Evolutionary conservation across 2,329 filamentous ascomycete species (phyloP).

Genomic region (Ilyonectria robusta): DNA sequence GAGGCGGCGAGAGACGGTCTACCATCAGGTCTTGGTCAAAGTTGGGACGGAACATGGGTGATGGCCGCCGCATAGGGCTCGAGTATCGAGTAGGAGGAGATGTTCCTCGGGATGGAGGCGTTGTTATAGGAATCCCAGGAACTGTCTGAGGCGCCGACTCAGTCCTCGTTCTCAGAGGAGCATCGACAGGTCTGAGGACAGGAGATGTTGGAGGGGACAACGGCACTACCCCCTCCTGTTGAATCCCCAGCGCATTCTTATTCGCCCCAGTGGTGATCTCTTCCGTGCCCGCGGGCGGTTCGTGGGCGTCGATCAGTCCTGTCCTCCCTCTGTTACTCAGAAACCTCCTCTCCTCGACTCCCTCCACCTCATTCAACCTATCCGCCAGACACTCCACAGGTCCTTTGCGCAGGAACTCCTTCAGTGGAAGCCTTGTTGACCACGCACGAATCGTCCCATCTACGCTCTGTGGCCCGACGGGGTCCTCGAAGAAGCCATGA

Average conservation of each 20-base stretch:
- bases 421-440: conserved; percentile 64
- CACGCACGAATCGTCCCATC: conserved; percentile 63
- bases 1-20: conserved; percentile 55
- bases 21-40: conserved; percentile 57
- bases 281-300: not conserved
- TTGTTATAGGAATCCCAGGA: conserved; percentile 36
- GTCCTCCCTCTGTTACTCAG: conserved; percentile 48
- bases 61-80: conserved; percentile 49
- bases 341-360: conserved; percentile 49
- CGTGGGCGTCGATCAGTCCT: conserved; percentile 35
- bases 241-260: conserved; percentile 53
- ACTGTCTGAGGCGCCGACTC: conserved; percentile 48
- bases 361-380: conserved; percentile 60
- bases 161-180: conserved; percentile 35
- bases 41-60: conserved; percentile 53
- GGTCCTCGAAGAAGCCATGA: conserved; percentile 72
- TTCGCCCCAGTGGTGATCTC: conserved; percentile 11
- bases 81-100: conserved; percentile 50
- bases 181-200: conserved; percentile 49
- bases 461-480: conserved; percentile 48
- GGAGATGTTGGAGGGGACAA: conserved; percentile 50
- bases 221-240: conserved; percentile 40
- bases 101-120: conserved; percentile 45
- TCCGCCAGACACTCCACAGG: conserved; percentile 69
- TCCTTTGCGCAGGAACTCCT: conserved; percentile 69